Evolutionary conservation across 2,329 filamentous ascomycete genomes (phyloP).

Genomic region (Dendryphion nanum): DNA sequence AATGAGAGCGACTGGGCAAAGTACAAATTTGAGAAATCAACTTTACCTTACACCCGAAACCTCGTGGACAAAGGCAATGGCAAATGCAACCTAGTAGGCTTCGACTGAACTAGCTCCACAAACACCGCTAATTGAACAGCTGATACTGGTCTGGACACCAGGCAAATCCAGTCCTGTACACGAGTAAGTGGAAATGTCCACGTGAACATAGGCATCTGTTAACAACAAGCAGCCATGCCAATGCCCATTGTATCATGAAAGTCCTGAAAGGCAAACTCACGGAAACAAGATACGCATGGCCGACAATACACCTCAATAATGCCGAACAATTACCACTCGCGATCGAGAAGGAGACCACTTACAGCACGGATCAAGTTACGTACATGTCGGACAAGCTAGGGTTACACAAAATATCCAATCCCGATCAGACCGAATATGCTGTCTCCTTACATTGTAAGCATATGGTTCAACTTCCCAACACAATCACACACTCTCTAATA

Average conservation of each 20-base stretch:
- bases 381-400: constrained; percentile 92
- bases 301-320: constrained; percentile 49
- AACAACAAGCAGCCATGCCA: constrained; percentile 45
- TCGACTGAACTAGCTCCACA: neutral
- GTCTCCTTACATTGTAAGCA: constrained; percentile 74
- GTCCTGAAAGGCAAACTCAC: constrained; percentile 74
- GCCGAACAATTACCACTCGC: constrained; percentile 54
- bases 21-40: constrained; percentile 72
- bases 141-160: constrained; percentile 86
- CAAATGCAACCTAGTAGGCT: constrained; percentile 68
- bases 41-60: constrained; percentile 77
- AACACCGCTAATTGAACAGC: constrained; percentile 47
- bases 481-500: too few relatives aligned
- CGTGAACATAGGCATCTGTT: constrained; percentile 1
- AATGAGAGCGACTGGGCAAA: constrained; percentile 67
- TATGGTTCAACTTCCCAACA: constrained; percentile 3
- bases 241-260: constrained; percentile 91
- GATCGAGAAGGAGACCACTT: constrained; percentile 65
- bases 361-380: constrained; percentile 70
- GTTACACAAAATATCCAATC: constrained; percentile 79
- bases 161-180: constrained; percentile 82
- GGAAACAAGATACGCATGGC: constrained; percentile 80
- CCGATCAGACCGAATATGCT: constrained; percentile 67
- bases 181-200: constrained; percentile 49
- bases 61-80: constrained; percentile 87